Conservation (phyloP, 2,329 filamentous ascomycete genomes). For the Fusarium setosum region DNA sequence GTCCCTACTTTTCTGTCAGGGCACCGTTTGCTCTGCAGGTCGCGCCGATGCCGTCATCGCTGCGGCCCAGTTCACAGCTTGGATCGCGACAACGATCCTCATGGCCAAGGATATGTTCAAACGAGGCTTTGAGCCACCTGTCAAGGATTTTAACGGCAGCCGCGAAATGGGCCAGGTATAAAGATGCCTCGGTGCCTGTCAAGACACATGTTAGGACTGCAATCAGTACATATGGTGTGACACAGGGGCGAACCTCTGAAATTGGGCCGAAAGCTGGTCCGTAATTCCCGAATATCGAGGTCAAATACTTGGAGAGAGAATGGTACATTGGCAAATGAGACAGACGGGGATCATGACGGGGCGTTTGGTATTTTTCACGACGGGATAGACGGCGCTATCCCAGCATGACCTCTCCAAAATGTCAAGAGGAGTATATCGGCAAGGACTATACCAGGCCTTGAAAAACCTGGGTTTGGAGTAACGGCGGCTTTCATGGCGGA, state of each 20-base stretch:
- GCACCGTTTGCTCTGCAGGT: conserved; percentile 66
- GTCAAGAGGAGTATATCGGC: conserved; percentile 36
- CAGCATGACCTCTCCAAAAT: conserved; percentile 18
- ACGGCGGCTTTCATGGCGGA: conserved; percentile 6
- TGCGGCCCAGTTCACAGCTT: conserved; percentile 64
- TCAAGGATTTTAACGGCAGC: conserved; percentile 34
- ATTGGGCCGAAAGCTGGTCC: not conserved
- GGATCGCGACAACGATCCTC: conserved; percentile 61
- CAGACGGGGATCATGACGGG: conserved; percentile 30
- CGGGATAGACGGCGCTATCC: conserved; percentile 20
- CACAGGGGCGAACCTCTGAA: conserved; percentile 1
- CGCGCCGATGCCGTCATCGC: conserved; percentile 66
- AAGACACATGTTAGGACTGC: not conserved
- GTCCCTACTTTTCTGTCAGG: conserved; percentile 66
- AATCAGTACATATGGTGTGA: not conserved
- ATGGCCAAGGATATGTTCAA: conserved; percentile 60
- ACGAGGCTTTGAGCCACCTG: conserved; percentile 48
- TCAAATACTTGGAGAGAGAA: conserved; percentile 7
- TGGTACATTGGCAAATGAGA: conserved; percentile 9
- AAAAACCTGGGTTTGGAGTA: conserved; percentile 26
- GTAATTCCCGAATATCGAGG: not conserved
- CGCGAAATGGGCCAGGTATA: conserved; percentile 53
- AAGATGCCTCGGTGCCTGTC: conserved; percentile 4
- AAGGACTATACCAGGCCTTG: conserved; percentile 31
- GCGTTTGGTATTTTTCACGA: conserved; percentile 31